Percentiles rank a stretch among this genome's conserved stretches.
Evolutionary conservation across 116 monocot genomes (phyloP).

Genomic region (Zostera marina): DNA sequence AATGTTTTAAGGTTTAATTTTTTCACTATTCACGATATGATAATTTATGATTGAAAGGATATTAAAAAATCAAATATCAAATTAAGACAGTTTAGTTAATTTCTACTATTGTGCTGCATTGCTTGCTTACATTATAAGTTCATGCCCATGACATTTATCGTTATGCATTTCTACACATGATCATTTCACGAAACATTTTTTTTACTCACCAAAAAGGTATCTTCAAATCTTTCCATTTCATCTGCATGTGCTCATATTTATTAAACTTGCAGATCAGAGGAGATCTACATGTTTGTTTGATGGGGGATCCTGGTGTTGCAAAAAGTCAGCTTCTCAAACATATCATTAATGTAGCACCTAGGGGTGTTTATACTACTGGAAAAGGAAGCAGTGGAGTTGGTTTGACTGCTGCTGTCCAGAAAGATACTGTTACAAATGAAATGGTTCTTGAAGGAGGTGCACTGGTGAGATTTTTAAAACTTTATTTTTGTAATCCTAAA

Average conservation of each 20-base stretch:
- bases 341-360: slow-evolving; percentile 88
- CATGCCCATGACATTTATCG: too few species aligned
- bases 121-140: too few species aligned
- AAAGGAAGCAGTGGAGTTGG: slow-evolving; percentile 89
- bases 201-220: too few species aligned
- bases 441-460: slow-evolving; percentile 96
- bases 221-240: too few species aligned
- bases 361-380: slow-evolving; percentile 85
- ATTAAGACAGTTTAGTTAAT: too few species aligned
- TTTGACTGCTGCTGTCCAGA: slow-evolving; percentile 89
- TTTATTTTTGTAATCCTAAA: background rate
- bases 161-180: too few species aligned
- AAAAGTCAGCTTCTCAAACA: slow-evolving; percentile 95
- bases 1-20: background rate
- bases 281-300: slow-evolving; percentile 82
- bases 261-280: slow-evolving; percentile 67
- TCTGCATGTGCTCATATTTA: too few species aligned
- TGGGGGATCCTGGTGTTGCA: slow-evolving; percentile 94
- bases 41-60: background rate
- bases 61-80: too few species aligned
- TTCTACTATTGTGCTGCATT: too few species aligned
- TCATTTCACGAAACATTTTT: too few species aligned
- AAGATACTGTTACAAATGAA: slow-evolving; percentile 86
- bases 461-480: slow-evolving; percentile 28
- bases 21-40: background rate